Evolutionary conservation across 768 basidiomycete genomes (phyloP), one percentile per base, ranked within the genome.

Genomic region (Trametes sanguinea): DNA sequence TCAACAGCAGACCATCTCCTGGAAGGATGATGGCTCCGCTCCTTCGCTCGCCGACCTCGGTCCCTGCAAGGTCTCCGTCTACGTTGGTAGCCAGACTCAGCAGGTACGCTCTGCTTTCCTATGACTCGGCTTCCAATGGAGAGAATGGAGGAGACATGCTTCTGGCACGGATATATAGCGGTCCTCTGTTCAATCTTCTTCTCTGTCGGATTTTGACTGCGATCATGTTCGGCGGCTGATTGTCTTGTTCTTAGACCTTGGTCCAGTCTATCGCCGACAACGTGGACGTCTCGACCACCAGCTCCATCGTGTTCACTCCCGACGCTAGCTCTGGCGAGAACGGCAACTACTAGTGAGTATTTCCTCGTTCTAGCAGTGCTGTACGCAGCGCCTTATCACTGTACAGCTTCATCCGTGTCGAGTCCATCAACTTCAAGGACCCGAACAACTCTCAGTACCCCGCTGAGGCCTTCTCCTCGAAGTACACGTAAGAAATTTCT

Each of bases 401-500:
- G 27, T 56, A 2, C 60, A 90, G 89, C 78, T 95, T 95, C 78
- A 82, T 95, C 70, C 90, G 91, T 51, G 76, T 90, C 69, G 82
- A 89, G 60, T 92, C 92, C 0, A 65, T 80, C 39, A 67, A 40
- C 56, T 66, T 83, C 46, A 87, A 80, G 72, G 84, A 89, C 71
- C 50, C 84, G 32, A 68, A 70, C 2, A 71, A 81, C 57, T 75
- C 87, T 13, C 76, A 82, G 57, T 89, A 77, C 76, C 82, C 81
- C 3, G 83, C 81, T 47, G 76, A 88, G 64, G 85, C 90, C 0
- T 95, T 93, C 80, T 92, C 91, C 6, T 82, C 92, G 65, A 83
- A 83, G 68, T 94, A 92, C 79, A 77, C 77, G 92, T 93, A 69
- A 65, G 87, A n/a, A n/a, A n/a, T n/a, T n/a, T n/a, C n/a, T n/a